Evolutionary conservation across 2,329 filamentous ascomycete species (phyloP).

Genomic region (Lasiodiplodia gonubiensis): DNA sequence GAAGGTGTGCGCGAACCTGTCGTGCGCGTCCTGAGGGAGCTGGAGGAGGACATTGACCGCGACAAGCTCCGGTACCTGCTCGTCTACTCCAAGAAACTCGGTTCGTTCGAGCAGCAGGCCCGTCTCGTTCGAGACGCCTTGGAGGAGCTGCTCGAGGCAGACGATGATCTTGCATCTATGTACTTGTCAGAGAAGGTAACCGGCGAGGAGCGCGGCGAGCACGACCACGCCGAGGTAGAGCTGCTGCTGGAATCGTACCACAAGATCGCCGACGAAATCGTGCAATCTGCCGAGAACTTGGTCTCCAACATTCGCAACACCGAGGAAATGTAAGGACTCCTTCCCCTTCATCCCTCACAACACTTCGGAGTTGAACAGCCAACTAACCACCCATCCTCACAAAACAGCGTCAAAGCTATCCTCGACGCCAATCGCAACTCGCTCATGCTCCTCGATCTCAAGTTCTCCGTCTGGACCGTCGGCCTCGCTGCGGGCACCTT

Average conservation of each 20-base stretch:
- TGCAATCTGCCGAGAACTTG: slow-evolving; percentile 90
- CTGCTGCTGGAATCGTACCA: slow-evolving; percentile 97
- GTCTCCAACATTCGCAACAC: slow-evolving; percentile 96
- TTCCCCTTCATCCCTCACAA: neutral
- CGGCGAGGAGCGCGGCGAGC: slow-evolving; percentile 73
- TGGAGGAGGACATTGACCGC: slow-evolving; percentile 95
- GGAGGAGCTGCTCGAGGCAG: slow-evolving; percentile 91
- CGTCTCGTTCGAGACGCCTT: slow-evolving; percentile 93
- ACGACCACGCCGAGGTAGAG: slow-evolving; percentile 95
- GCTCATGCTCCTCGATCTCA: slow-evolving; percentile 95
- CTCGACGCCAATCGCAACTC: slow-evolving; percentile 97
- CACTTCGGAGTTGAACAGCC: neutral
- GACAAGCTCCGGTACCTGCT: slow-evolving; percentile 90
- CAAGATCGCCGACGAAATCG: slow-evolving; percentile 97
- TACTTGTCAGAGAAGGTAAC: slow-evolving; percentile 88
- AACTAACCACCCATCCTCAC: neutral
- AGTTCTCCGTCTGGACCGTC: slow-evolving; percentile 93
- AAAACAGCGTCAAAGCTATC: slow-evolving; percentile 87
- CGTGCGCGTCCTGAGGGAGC: slow-evolving; percentile 81
- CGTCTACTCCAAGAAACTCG: slow-evolving; percentile 92
- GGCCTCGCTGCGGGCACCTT: slow-evolving; percentile 95
- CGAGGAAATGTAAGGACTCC: slow-evolving; percentile 79
- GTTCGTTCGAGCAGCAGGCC: slow-evolving; percentile 96
- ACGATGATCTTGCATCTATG: slow-evolving; percentile 94
- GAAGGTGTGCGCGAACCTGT: slow-evolving; percentile 92